These are phyloP conservation scores for Elsinoe ampelina DNA, from an alignment of 2,329 filamentous ascomycete species.

Conservation along the genomic window DNA sequence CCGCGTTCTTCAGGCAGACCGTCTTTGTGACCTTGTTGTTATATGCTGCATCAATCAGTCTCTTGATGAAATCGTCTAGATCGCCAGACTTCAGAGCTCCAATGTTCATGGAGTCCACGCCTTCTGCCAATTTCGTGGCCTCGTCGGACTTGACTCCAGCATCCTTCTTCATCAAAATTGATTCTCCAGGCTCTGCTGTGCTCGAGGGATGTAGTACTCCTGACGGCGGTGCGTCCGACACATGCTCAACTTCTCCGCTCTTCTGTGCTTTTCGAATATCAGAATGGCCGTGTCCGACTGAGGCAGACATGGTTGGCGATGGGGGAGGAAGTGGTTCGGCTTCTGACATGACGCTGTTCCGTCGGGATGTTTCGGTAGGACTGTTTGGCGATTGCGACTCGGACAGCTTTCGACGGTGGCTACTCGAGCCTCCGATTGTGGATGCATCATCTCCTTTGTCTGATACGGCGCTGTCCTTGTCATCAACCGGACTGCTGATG, in stretches of 20 bases:
- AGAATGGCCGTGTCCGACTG: conserved; percentile 62
- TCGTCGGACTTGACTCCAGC: conserved; percentile 33
- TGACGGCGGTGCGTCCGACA: conserved; percentile 80
- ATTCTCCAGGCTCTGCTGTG: conserved; percentile 61
- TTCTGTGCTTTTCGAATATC: conserved; percentile 73
- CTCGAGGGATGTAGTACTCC: conserved; percentile 47
- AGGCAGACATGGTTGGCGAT: conserved; percentile 75
- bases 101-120: conserved; percentile 57
- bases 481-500: conserved; percentile 39
- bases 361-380: conserved; percentile 32
- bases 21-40: conserved; percentile 96
- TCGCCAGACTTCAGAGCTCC: conserved; percentile 86
- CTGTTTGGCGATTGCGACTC: conserved; percentile 28
- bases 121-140: conserved; percentile 22
- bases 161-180: conserved; percentile 78
- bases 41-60: conserved; percentile 88
- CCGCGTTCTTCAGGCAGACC: conserved; percentile 93
- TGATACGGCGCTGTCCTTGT: conserved; percentile 38
- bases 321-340: conserved; percentile 50
- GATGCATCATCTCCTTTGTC: conserved; percentile 68
- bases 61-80: conserved; percentile 93
- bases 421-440: conserved; percentile 59
- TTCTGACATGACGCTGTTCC: conserved; percentile 19
- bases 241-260: conserved; percentile 83
- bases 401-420: conserved; percentile 25